Percentiles rank a stretch among this genome's conserved stretches.
Conservation (phyloP, 139 green algal genomes). For the Picochlorum sp. region DNA sequence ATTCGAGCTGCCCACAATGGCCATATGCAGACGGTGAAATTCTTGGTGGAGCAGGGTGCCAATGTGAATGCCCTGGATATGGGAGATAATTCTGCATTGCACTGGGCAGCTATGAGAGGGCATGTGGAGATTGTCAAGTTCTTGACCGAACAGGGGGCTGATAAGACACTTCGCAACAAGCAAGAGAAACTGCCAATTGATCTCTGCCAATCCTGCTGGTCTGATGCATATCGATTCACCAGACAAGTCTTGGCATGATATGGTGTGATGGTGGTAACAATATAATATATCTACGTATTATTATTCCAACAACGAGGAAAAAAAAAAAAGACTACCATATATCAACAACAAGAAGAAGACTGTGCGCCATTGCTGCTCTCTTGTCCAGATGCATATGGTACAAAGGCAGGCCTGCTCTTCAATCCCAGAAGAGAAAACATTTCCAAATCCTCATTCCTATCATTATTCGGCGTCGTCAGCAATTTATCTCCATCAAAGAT, state of each 20-base stretch:
- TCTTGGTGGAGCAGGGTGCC: slow-evolving; percentile 64
- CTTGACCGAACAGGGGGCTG: slow-evolving; percentile 57
- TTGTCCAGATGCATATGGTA: slow-evolving; percentile 60
- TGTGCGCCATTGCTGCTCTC: slow-evolving; percentile 1
- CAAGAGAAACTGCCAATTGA: slow-evolving; percentile 57
- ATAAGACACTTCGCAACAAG: slow-evolving; percentile 56
- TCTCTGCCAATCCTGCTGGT: slow-evolving; percentile 65
- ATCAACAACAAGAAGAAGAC: no score
- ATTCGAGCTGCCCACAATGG: slow-evolving; percentile 85
- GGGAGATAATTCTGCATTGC: slow-evolving; percentile 90
- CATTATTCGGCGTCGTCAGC: slow-evolving; percentile 95
- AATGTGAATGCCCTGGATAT: slow-evolving; percentile 67
- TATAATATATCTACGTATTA: no score
- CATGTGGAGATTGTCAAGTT: slow-evolving; percentile 88
- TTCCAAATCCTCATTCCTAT: slow-evolving; percentile 48
- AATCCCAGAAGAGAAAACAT: slow-evolving; percentile 86
- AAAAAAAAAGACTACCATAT: background rate
- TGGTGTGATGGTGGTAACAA: no score
- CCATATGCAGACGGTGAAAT: slow-evolving; percentile 64
- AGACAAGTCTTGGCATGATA: slow-evolving; percentile 42
- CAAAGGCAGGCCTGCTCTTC: slow-evolving; percentile 64
- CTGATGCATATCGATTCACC: slow-evolving; percentile 57
- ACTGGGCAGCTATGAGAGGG: slow-evolving; percentile 90
- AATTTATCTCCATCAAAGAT: slow-evolving; percentile 99
- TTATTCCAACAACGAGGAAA: no score